These are phyloP conservation scores for Boletellus sp. DNA, from an alignment of 1,284 basidiomycete genomes.

Conservation along the genomic window DNA sequence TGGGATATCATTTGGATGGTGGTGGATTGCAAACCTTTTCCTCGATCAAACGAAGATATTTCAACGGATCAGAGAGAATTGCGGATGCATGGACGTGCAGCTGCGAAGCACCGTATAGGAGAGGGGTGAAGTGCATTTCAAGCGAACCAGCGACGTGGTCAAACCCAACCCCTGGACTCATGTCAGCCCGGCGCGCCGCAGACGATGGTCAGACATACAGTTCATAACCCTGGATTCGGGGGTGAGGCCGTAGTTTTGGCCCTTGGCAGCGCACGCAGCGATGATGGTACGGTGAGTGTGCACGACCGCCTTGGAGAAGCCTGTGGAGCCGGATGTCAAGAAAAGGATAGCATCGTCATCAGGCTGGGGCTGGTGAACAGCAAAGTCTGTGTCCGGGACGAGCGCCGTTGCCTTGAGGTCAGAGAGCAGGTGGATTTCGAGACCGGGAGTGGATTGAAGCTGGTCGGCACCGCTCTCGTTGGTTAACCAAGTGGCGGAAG, in stretches of 20 bases:
- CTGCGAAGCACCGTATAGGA: slow-evolving; percentile 31
- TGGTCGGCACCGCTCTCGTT: slow-evolving; percentile 24
- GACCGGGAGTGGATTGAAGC: slow-evolving; percentile 16
- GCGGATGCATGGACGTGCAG: slow-evolving; percentile 31
- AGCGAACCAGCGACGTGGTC: slow-evolving; percentile 38
- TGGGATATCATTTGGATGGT: neutral
- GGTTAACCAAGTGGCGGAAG: slow-evolving; percentile 22
- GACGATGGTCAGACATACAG: slow-evolving; percentile 16
- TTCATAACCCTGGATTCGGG: slow-evolving; percentile 28
- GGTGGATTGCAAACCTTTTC: slow-evolving; percentile 18
- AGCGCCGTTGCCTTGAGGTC: slow-evolving; percentile 15
- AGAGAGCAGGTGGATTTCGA: slow-evolving; percentile 25
- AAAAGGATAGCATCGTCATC: slow-evolving; percentile 29
- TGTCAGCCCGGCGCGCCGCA: slow-evolving; percentile 3
- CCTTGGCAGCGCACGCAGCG: slow-evolving; percentile 28
- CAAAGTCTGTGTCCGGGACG: slow-evolving; percentile 10
- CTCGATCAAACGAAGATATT: slow-evolving; percentile 28
- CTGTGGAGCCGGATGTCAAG: slow-evolving; percentile 27
- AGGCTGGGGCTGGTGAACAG: slow-evolving; percentile 15
- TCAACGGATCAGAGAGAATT: slow-evolving; percentile 30
- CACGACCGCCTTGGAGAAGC: slow-evolving; percentile 29
- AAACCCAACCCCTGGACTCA: slow-evolving; percentile 33
- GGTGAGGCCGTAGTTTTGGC: slow-evolving; percentile 22
- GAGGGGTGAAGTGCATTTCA: slow-evolving; percentile 29
- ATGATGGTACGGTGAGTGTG: slow-evolving; percentile 25